phyloP scores from a whole-genome alignment of 805 yeast genomes.

The Spathaspora boniae region DNA sequence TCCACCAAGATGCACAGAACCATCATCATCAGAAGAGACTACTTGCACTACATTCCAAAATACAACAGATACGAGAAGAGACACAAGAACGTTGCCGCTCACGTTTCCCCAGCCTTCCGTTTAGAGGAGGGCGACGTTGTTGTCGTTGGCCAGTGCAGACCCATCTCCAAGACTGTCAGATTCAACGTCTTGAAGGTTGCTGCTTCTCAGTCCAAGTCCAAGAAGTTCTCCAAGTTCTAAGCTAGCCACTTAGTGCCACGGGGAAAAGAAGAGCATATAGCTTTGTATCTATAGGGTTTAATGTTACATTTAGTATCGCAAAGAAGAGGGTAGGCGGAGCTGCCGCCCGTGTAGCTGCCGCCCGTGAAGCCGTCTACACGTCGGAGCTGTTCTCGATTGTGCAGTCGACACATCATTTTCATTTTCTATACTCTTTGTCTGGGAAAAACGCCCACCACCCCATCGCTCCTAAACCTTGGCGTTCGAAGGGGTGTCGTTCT shows the following conservation, averaged over 20 bases:
- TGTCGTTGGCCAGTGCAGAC: slow-evolving; percentile 99
- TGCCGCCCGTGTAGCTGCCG: too few species aligned
- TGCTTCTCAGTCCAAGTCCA: slow-evolving; percentile 81
- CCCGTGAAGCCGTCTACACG: too few species aligned
- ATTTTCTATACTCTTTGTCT: neutral
- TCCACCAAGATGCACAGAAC: slow-evolving; percentile 99
- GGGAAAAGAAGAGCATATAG: slow-evolving; percentile 6
- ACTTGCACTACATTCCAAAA: slow-evolving; percentile 99
- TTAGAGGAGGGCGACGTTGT: slow-evolving; percentile 98
- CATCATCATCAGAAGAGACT: slow-evolving; percentile 98
- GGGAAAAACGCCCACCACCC: neutral
- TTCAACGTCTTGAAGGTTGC: slow-evolving; percentile 98
- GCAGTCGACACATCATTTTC: too few species aligned
- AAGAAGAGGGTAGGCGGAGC: too few species aligned
- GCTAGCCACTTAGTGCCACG: slow-evolving; percentile 11
- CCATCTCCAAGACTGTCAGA: slow-evolving; percentile 99
- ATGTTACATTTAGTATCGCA: too few species aligned
- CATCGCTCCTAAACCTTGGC: slow-evolving; percentile 13
- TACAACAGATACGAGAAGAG: slow-evolving; percentile 99
- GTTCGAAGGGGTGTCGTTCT: slow-evolving; percentile 57
- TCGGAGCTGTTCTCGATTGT: too few species aligned
- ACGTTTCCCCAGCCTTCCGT: slow-evolving; percentile 99
- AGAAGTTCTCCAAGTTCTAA: slow-evolving; percentile 97
- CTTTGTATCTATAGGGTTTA: neutral
- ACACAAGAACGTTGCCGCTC: slow-evolving; percentile 99